Evolutionary conservation across 805 yeast species (phyloP).

Genomic region (Pichia scutulata): DNA sequence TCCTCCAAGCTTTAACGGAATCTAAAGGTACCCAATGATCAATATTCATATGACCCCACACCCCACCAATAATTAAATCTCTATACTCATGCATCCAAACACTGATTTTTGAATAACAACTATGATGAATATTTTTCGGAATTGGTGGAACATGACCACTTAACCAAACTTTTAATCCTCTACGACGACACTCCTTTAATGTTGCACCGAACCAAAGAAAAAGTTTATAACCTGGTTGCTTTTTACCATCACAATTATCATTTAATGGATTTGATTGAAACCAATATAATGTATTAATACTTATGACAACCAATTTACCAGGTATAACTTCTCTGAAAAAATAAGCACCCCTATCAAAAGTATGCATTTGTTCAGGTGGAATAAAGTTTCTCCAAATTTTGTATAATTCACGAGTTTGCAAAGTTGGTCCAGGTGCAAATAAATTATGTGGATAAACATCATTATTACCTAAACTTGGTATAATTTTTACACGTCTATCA

Average conservation of each 20-base stretch:
- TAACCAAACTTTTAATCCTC: constrained; percentile 81
- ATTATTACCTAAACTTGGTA: constrained; percentile 78
- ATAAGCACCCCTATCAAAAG: constrained; percentile 68
- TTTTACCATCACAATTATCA: constrained; percentile 64
- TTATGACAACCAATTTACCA: constrained; percentile 64
- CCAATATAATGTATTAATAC: constrained; percentile 70
- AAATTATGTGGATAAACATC: constrained; percentile 87
- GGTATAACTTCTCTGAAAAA: constrained; percentile 76
- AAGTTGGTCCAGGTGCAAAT: constrained; percentile 82
- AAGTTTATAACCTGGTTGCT: constrained; percentile 74
- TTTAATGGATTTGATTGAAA: constrained; percentile 75
- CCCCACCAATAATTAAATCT: constrained; percentile 75
- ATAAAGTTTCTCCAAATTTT: constrained; percentile 66
- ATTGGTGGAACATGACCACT: constrained; percentile 87
- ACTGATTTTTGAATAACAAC: constrained; percentile 67
- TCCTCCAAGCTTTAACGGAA: constrained; percentile 57
- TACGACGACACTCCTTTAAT: constrained; percentile 59
- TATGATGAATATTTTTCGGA: constrained; percentile 63
- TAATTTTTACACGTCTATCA: constrained; percentile 32
- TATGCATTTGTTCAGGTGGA: constrained; percentile 71
- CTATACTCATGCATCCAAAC: constrained; percentile 81
- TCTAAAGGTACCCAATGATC: constrained; percentile 81
- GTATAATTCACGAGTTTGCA: constrained; percentile 72
- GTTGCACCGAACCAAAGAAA: constrained; percentile 73
- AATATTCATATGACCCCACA: constrained; percentile 85